phyloP scores from a whole-genome alignment of 75 land plant genomes.

The Pinus taeda region DNA sequence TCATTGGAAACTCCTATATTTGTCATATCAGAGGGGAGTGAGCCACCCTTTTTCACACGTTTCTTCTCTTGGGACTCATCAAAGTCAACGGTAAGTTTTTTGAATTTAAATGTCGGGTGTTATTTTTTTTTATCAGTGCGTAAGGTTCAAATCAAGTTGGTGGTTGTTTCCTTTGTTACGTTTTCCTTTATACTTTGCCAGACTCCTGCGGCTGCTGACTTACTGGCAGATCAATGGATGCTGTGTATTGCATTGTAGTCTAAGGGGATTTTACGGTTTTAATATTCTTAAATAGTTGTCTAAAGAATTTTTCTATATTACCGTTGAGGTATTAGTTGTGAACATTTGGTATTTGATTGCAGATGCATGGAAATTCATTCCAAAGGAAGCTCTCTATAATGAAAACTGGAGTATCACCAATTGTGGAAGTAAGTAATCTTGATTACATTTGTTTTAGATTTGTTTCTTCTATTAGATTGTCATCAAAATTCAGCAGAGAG shows the following conservation, averaged over 20 bases:
- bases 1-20: slow-evolving; percentile 64
- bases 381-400: slow-evolving; percentile 62
- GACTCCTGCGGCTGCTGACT: not conserved
- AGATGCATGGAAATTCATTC: slow-evolving; percentile 75
- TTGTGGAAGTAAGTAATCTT: slow-evolving; percentile 21
- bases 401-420: slow-evolving; percentile 37
- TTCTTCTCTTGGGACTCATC: slow-evolving; percentile 74
- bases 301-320: not conserved
- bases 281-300: not conserved
- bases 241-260: slow-evolving; percentile 1
- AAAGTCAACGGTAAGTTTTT: slow-evolving; percentile 46
- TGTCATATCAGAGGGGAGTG: slow-evolving; percentile 66
- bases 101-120: not conserved
- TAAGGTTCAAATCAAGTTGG: not conserved
- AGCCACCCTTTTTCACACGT: slow-evolving; percentile 68
- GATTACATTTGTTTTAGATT: not conserved
- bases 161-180: not conserved
- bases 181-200: not conserved
- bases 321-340: not conserved
- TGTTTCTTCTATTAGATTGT: not conserved
- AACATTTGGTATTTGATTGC: slow-evolving; percentile 1
- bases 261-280: not conserved
- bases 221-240: not conserved
- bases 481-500: no score
- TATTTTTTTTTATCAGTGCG: not conserved